A percentile compares a stretch with the other conserved stretches of the same genome.
These are phyloP conservation scores for Helianthus annuus DNA, from an alignment of 129 eudicot species.

Conservation along the genomic window HanXRQr2.0-SUNRISE NC_035442.2:23140881-23141380, in stretches of 20 bases:
- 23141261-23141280: constrained; percentile 56
- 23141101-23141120: constrained; percentile 56
- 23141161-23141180: constrained; percentile 65
- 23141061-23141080: constrained; percentile 74
- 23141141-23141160: constrained; percentile 57
- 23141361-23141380: constrained; percentile 30
- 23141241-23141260: constrained; percentile 72
- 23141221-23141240: constrained; percentile 62
- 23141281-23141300: constrained; percentile 12
- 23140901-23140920: constrained; percentile 12
- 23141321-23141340: constrained; percentile 33
- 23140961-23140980: constrained; percentile 45
- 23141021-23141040: constrained; percentile 70
- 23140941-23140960: constrained; percentile 2
- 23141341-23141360: constrained; percentile 36
- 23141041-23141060: constrained; percentile 60
- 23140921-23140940: neutral
- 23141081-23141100: constrained; percentile 65
- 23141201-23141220: constrained; percentile 72
- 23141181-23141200: constrained; percentile 76
- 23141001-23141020: constrained; percentile 66
- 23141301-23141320: constrained; percentile 29
- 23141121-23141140: constrained; percentile 51
- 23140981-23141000: constrained; percentile 54
- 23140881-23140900: constrained; percentile 27